Evolutionary conservation across 2,329 filamentous ascomycete species (phyloP).

Genomic region (Trichophyton benhamiae): DNA sequence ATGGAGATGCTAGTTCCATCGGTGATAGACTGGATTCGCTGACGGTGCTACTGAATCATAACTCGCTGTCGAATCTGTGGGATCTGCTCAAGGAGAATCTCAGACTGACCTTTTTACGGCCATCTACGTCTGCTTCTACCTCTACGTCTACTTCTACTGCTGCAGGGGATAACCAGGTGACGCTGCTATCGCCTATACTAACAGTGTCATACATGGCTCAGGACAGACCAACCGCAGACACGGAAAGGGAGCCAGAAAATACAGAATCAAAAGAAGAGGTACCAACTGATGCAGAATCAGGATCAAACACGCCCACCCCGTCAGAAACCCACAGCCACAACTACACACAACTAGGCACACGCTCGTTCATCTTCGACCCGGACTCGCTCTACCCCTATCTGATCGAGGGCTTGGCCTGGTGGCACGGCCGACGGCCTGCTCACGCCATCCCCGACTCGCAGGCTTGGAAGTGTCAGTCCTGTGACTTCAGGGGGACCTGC

Average conservation of each 20-base stretch:
- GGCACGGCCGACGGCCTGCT: conserved; percentile 62
- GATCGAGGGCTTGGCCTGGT: conserved; percentile 65
- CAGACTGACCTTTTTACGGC: conserved; percentile 35
- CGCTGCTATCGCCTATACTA: conserved; percentile 32
- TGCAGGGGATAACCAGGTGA: conserved; percentile 21
- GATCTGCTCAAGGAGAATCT: conserved; percentile 51
- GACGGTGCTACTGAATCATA: conserved; percentile 45
- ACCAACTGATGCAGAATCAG: neutral
- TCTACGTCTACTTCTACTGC: conserved; percentile 14
- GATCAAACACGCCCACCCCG: conserved; percentile 11
- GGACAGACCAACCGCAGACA: conserved; percentile 10
- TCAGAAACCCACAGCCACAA: conserved; percentile 5
- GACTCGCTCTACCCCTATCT: conserved; percentile 54
- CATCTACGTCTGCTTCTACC: conserved; percentile 11
- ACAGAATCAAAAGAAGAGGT: neutral
- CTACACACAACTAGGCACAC: conserved; percentile 37
- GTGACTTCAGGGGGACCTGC: conserved; percentile 70
- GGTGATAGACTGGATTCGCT: conserved; percentile 33
- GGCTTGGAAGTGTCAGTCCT: conserved; percentile 74
- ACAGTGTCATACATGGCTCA: conserved; percentile 33
- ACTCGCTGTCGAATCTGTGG: conserved; percentile 50
- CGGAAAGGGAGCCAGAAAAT: neutral
- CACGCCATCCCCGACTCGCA: conserved; percentile 70
- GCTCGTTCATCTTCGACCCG: conserved; percentile 55
- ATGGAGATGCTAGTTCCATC: conserved; percentile 12